A percentile compares a stretch with the other conserved stretches of the same genome.
These are phyloP conservation scores for Syncephalastrum sp. DNA, from an alignment of 371 early-diverging fungal genomes.

Conservation along the genomic window DNA sequence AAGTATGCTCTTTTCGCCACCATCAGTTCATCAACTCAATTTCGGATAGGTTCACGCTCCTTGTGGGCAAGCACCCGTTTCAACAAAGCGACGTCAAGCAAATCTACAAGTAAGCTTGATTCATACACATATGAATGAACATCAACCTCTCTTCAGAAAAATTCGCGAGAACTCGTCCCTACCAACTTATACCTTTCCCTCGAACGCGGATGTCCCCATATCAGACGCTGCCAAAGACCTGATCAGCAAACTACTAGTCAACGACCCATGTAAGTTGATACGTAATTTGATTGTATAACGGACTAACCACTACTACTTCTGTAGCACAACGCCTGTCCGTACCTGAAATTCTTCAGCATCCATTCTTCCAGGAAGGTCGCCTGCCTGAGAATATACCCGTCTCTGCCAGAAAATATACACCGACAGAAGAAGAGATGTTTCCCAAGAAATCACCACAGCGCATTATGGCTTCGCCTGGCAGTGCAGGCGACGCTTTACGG, in stretches of 20 bases:
- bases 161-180: constrained; percentile 73
- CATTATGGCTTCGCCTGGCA: constrained; percentile 14
- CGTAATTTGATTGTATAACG: too few species aligned
- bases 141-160: constrained; percentile 2
- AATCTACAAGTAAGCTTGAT: constrained; percentile 67
- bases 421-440: constrained; percentile 21
- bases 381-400: constrained; percentile 38
- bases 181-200: constrained; percentile 79
- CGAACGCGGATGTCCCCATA: constrained; percentile 45
- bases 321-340: constrained; percentile 45
- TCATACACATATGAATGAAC: neutral
- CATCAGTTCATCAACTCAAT: neutral
- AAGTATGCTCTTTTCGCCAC: constrained; percentile 16
- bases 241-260: constrained; percentile 77
- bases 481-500: constrained; percentile 17
- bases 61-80: constrained; percentile 97
- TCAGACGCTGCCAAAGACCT: constrained; percentile 76
- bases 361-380: constrained; percentile 43
- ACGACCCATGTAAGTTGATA: constrained; percentile 63
- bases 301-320: neutral
- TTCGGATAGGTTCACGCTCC: constrained; percentile 74
- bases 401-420: constrained; percentile 24
- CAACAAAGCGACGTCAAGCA: constrained; percentile 83
- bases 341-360: constrained; percentile 35
- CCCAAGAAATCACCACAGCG: constrained; percentile 3